phyloP scores from a whole-genome alignment of 176 grass and related monocot species.

The Ensete glaucum region DNA sequence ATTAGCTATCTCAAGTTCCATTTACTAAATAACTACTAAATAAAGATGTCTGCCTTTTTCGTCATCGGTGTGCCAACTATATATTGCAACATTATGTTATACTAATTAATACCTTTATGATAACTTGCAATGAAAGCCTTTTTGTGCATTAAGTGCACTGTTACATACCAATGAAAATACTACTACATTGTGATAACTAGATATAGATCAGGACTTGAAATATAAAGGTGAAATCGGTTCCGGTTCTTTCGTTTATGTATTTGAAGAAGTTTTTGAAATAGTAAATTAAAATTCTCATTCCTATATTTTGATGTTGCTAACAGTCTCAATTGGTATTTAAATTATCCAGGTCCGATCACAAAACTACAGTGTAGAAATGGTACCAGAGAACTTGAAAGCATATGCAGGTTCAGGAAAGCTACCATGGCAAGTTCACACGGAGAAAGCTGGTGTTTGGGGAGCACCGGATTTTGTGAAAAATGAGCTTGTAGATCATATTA shows the following conservation, averaged over 20 bases:
- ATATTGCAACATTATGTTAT: too few species aligned
- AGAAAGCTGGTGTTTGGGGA: slow-evolving; percentile 69
- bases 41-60: too few species aligned
- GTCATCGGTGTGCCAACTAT: too few species aligned
- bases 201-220: background rate
- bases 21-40: too few species aligned
- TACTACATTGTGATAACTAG: background rate
- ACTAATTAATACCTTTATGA: too few species aligned
- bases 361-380: slow-evolving; percentile 58
- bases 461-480: slow-evolving; percentile 44
- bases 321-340: background rate
- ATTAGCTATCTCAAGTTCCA: too few species aligned
- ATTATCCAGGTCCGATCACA: slow-evolving; percentile 55
- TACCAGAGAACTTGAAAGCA: slow-evolving; percentile 45
- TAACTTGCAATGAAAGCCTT: too few species aligned
- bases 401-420: slow-evolving; percentile 23
- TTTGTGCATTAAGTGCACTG: background rate
- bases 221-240: background rate
- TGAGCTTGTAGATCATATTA: slow-evolving; percentile 89
- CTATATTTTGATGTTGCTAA: background rate
- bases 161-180: background rate
- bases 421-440: slow-evolving; percentile 57
- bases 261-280: background rate
- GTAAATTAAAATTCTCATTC: background rate
- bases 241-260: too few species aligned